Percentiles rank a stretch among this genome's conserved stretches.
Conservation (phyloP, 169 alveolate species). For the Plasmodium ovale region DNA sequence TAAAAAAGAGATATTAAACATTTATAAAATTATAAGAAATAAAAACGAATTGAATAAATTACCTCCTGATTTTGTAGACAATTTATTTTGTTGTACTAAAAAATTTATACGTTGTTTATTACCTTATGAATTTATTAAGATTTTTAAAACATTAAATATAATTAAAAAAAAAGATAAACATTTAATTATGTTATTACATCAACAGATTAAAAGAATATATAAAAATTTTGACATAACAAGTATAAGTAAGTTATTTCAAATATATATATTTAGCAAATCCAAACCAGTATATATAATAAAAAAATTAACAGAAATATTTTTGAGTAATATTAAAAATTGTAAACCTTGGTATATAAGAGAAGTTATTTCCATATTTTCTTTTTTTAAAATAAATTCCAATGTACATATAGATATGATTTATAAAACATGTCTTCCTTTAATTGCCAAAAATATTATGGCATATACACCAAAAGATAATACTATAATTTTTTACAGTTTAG, state of each 20-base stretch:
- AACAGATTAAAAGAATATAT: constrained; percentile 68
- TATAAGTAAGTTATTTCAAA: constrained; percentile 62
- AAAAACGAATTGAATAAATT: constrained; percentile 39
- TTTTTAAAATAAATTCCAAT: constrained; percentile 22
- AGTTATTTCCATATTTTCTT: constrained; percentile 44
- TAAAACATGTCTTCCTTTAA: constrained; percentile 42
- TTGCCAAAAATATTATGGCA: constrained; percentile 24
- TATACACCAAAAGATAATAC: constrained; percentile 57
- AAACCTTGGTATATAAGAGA: constrained; percentile 68
- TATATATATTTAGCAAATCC: constrained; percentile 19
- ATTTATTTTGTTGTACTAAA: constrained; percentile 61
- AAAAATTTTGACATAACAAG: constrained; percentile 49
- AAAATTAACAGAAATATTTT: constrained; percentile 19
- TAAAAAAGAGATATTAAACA: constrained; percentile 41
- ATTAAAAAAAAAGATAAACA: constrained; percentile 35
- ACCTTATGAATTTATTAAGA: constrained; percentile 56
- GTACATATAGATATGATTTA: constrained; percentile 12
- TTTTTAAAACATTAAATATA: constrained; percentile 44
- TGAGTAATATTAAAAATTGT: not conserved
- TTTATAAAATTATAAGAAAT: constrained; percentile 39
- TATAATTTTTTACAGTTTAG: constrained; percentile 35
- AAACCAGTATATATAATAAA: constrained; percentile 50
- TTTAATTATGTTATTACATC: constrained; percentile 45
- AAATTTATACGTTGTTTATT: constrained; percentile 55
- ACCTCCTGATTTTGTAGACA: constrained; percentile 59